Evolutionary conservation across 371 early-diverging fungal species (phyloP).

Genomic region (Sporodiniella umbellata): DNA sequence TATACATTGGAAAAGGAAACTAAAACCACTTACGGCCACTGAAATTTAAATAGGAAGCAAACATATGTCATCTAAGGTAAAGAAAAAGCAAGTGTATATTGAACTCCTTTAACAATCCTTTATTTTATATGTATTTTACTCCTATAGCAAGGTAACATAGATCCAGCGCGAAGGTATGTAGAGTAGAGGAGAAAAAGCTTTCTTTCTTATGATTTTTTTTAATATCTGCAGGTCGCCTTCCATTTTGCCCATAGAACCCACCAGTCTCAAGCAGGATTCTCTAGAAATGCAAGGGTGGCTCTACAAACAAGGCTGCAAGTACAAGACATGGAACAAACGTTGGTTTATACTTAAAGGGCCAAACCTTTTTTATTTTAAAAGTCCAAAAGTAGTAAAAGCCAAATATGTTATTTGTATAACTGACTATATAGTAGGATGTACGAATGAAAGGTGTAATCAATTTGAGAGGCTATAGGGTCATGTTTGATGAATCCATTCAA

Average conservation of each 20-base stretch:
- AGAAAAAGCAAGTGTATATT: too few species aligned
- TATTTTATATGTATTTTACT: not conserved
- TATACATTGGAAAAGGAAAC: too few species aligned
- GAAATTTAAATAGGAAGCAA: too few species aligned
- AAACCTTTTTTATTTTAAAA: constrained; percentile 61
- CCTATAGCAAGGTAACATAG: not conserved
- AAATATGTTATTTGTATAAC: constrained; percentile 18
- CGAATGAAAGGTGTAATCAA: constrained; percentile 57
- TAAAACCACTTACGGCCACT: too few species aligned
- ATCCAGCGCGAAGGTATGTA: too few species aligned
- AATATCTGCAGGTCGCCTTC: not conserved
- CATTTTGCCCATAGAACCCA: not conserved
- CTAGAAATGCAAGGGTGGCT: constrained; percentile 62
- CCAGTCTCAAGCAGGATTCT: not conserved
- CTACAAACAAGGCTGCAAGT: constrained; percentile 64
- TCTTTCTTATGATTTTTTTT: not conserved
- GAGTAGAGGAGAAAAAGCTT: not conserved
- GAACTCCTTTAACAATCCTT: too few species aligned
- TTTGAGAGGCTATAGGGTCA: constrained; percentile 51
- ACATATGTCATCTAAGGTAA: too few species aligned
- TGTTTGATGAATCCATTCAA: constrained; percentile 53
- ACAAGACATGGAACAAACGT: constrained; percentile 65
- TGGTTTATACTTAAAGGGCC: constrained; percentile 67
- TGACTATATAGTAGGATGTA: constrained; percentile 21
- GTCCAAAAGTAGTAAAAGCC: constrained; percentile 40